Conservation (phyloP, 352 stramenopile species). For the Pythium apleroticum region DNA sequence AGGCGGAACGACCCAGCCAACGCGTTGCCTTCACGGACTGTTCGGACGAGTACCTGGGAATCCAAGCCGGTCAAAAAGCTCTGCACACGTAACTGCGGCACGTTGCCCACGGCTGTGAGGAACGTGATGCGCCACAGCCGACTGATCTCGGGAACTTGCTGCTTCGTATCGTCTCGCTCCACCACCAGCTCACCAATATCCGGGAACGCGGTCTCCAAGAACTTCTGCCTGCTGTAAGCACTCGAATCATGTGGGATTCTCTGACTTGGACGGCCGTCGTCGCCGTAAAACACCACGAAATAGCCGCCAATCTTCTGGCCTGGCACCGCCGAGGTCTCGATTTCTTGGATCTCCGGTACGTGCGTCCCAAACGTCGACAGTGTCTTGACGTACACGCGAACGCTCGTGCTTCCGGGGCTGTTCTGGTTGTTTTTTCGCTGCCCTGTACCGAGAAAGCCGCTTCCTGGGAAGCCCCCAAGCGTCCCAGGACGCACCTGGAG, state of each 20-base stretch:
- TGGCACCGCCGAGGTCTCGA: constrained; percentile 68
- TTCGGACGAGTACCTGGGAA: constrained; percentile 67
- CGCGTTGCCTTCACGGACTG: constrained; percentile 80
- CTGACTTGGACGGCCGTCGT: constrained; percentile 27
- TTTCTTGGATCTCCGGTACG: constrained; percentile 90
- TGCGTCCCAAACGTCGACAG: constrained; percentile 86
- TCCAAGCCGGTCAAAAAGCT: constrained; percentile 79
- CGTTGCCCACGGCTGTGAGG: constrained; percentile 75
- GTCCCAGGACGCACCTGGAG: constrained; percentile 81
- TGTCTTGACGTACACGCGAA: constrained; percentile 92
- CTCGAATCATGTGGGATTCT: constrained; percentile 78
- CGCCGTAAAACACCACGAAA: constrained; percentile 45
- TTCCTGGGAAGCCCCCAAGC: constrained; percentile 92
- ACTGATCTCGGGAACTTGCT: constrained; percentile 65
- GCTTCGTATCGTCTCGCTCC: constrained; percentile 44
- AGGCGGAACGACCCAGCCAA: constrained; percentile 88
- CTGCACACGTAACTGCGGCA: constrained; percentile 63
- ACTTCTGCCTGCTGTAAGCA: constrained; percentile 51
- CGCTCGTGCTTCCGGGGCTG: constrained; percentile 88
- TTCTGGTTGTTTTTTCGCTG: constrained; percentile 90
- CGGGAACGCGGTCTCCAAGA: constrained; percentile 53
- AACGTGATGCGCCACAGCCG: constrained; percentile 92
- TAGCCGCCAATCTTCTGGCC: constrained; percentile 90
- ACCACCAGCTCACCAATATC: constrained; percentile 53
- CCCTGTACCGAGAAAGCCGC: constrained; percentile 73